Percentiles rank a stretch among this genome's conserved stretches.
Conservation (phyloP, 495 filamentous ascomycete species). For the Pyrenula massariospora region DNA sequence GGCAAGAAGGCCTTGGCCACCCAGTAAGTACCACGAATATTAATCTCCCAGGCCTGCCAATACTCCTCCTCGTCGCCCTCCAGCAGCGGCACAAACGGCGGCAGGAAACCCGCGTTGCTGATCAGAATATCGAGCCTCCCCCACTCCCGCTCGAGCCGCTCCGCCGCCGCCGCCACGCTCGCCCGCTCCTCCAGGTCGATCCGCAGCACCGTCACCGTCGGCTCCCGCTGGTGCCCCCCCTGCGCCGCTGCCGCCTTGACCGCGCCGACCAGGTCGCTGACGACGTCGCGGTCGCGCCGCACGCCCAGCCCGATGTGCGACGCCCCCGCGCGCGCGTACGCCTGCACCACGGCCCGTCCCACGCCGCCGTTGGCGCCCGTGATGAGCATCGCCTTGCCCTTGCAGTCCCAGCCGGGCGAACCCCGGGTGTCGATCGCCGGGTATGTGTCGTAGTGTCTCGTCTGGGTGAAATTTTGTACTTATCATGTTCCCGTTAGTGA, state of each 20-base stretch:
- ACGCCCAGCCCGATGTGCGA: slow-evolving; percentile 33
- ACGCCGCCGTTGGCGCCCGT: slow-evolving; percentile 39
- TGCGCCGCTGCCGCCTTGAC: slow-evolving; percentile 23
- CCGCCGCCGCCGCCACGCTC: slow-evolving; percentile 20
- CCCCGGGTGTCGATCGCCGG: slow-evolving; percentile 24
- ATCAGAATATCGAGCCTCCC: slow-evolving; percentile 38
- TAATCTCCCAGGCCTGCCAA: slow-evolving; percentile 33
- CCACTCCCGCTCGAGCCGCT: slow-evolving; percentile 15
- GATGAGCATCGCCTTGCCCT: slow-evolving; percentile 31
- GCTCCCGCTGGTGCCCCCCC: slow-evolving; percentile 18
- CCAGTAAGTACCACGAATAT: slow-evolving; percentile 34
- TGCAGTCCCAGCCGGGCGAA: slow-evolving; percentile 13
- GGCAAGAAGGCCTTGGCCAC: slow-evolving; percentile 27
- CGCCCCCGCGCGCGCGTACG: slow-evolving; percentile 34
- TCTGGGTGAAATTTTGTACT: not conserved
- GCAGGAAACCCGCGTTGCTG: slow-evolving; percentile 39
- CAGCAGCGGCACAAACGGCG: slow-evolving; percentile 18
- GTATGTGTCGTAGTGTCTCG: slow-evolving; percentile 28
- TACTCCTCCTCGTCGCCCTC: slow-evolving; percentile 33
- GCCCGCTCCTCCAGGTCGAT: slow-evolving; percentile 29
- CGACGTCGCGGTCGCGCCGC: slow-evolving; percentile 24
- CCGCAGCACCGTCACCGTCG: slow-evolving; percentile 25
- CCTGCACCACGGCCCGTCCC: slow-evolving; percentile 27
- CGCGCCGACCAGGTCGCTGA: slow-evolving; percentile 10
- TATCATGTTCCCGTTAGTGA: no score